Percentiles rank a stretch among this genome's conserved stretches.
Conservation (phyloP, 139 green algal genomes). For the Picochlorum sp. region DNA sequence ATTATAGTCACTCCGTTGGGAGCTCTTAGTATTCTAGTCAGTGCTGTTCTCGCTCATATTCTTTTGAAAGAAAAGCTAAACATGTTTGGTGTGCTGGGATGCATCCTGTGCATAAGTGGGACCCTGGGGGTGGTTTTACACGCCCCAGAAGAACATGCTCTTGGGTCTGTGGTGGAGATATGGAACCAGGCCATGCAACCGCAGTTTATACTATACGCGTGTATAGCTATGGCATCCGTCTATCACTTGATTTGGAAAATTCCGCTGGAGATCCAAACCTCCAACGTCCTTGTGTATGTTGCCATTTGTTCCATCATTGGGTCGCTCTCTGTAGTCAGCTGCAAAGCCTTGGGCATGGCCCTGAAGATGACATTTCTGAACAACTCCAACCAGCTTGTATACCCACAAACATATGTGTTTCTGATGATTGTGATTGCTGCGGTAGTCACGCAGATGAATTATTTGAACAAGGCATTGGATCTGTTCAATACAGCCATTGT, state of each 20-base stretch:
- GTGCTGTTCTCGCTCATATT: slow-evolving; percentile 83
- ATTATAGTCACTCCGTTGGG: slow-evolving; percentile 90
- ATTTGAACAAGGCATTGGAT: slow-evolving; percentile 95
- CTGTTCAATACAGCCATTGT: slow-evolving; percentile 97
- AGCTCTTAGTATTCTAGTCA: slow-evolving; percentile 85
- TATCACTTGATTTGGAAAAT: slow-evolving; percentile 58
- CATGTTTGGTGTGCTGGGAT: slow-evolving; percentile 87
- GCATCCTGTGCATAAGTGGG: slow-evolving; percentile 85
- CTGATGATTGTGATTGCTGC: slow-evolving; percentile 65
- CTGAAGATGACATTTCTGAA: slow-evolving; percentile 84
- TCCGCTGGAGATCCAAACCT: slow-evolving; percentile 49
- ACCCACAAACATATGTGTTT: slow-evolving; percentile 63
- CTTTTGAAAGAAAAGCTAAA: slow-evolving; percentile 88
- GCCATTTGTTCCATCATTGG: slow-evolving; percentile 91
- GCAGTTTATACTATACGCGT: slow-evolving; percentile 80
- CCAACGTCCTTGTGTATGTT: slow-evolving; percentile 87
- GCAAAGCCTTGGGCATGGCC: slow-evolving; percentile 93
- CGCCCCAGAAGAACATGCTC: slow-evolving; percentile 69
- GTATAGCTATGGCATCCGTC: slow-evolving; percentile 39
- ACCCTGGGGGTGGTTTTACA: slow-evolving; percentile 85
- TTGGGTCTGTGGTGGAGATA: slow-evolving; percentile 72
- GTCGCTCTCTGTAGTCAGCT: slow-evolving; percentile 89
- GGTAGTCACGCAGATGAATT: slow-evolving; percentile 94
- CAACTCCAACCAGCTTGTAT: slow-evolving; percentile 85
- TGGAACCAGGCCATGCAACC: slow-evolving; percentile 78